Conservation (phyloP, 2,329 filamentous ascomycete species). For the Xylaria sp. region DNA sequence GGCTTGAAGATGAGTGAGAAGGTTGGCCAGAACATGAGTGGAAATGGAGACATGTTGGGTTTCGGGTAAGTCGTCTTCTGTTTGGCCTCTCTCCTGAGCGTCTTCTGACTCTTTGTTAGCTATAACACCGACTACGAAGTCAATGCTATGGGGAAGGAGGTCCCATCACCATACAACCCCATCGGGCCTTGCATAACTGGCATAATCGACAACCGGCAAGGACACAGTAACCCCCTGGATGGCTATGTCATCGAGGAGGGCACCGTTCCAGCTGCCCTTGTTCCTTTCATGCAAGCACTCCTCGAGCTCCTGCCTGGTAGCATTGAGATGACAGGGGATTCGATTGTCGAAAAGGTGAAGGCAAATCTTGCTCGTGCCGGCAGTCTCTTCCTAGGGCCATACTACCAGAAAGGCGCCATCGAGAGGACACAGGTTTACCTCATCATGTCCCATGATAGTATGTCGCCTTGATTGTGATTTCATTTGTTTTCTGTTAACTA, state of each 20-base stretch:
- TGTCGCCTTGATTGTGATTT: conserved; percentile 15
- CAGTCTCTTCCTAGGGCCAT: conserved; percentile 54
- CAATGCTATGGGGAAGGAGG: conserved; percentile 50
- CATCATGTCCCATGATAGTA: conserved; percentile 61
- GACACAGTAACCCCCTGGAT: conserved; percentile 49
- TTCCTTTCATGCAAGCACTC: conserved; percentile 51
- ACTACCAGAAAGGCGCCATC: conserved; percentile 49
- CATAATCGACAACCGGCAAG: conserved; percentile 54
- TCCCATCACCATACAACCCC: conserved; percentile 47
- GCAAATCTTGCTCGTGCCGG: conserved; percentile 45
- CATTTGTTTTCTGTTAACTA: background rate
- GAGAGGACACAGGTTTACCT: conserved; percentile 59
- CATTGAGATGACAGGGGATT: conserved; percentile 35
- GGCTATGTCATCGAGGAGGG: conserved; percentile 62
- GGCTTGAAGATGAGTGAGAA: conserved; percentile 53
- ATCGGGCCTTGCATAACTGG: conserved; percentile 59
- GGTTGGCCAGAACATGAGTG: conserved; percentile 56
- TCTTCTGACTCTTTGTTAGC: conserved; percentile 30
- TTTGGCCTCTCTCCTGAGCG: background rate
- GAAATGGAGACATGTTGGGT: conserved; percentile 61
- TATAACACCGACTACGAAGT: conserved; percentile 55
- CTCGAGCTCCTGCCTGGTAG: conserved; percentile 50
- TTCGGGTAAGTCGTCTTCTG: conserved; percentile 45
- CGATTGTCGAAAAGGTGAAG: conserved; percentile 39
- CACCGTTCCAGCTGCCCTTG: conserved; percentile 52